Base-by-base conservation (phyloP, 805 yeast species). In the Candida easanensis region DNA sequence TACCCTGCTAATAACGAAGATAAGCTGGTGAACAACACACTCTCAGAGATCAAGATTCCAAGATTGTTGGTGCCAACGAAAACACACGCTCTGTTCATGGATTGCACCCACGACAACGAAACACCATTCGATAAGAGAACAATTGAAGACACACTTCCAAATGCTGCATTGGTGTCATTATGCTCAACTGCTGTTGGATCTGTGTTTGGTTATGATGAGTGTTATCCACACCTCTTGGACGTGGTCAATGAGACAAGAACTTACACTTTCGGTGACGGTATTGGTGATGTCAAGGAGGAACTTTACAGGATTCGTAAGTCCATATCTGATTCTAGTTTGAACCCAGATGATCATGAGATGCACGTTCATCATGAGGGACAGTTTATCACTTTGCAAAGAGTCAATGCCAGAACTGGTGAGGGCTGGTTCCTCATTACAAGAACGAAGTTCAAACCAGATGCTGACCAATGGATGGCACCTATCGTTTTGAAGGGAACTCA, bases 81-180 rank as follows among this genome's bases (percentile, higher is more conserved):
- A n/a, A 95, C 96, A 4, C 97, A 89, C 65, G 97, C 98, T 0
- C 70, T 93, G 54, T 84, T 91, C 54, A 91, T 93, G 97, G 98
- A 93, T 60, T 91, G 97, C 58, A 90, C 98, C 2, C 99, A 91
- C 62, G 99, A 91, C 63, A 91, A 91, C 59, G 93, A 89, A 65
- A 83, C 81, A 17, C 96, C 97, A 2, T 76, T 73, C 33, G 95
- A 91, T 54, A 88, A 85, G 65, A 79, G 98, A 60, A 89, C 97
- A 0, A 84, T 88, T 1, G 97, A 90, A 59, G 99, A 91, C 58
- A 90, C 98, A 0, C 71, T 91, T 33, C 95, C 97, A 9, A 91
- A 85, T 56, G 97, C 97, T 3, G 99, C 97, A 0, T 70, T 91
- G 40, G 97, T 93, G 4, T 83, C 97, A 0, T 77, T 91, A 61